Evolutionary conservation across 805 yeast genomes (phyloP), one percentile per base, ranked within the genome.

Genomic region (Ogataea ganodermae): DNA sequence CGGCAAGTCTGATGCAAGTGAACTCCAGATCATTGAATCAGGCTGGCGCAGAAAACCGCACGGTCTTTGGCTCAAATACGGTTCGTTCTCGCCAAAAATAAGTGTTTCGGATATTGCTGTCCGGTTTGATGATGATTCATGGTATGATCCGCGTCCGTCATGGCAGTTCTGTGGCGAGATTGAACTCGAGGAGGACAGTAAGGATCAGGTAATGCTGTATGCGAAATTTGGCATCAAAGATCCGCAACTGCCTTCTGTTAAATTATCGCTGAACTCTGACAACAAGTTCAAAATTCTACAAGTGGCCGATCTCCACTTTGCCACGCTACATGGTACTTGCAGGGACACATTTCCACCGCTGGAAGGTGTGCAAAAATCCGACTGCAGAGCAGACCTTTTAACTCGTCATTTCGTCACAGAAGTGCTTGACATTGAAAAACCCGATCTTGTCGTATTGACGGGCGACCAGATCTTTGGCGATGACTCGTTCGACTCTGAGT

Each of bases 391-490:
- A 0, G 99, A 90, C 63, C 76, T 77, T 1, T 74, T 84, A 39
- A 89, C 98, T 0, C 49, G 77, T 24, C 57, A 63, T 5, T 89
- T 91, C 58, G 59, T 92, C 8, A 71, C 80, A 6, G 63, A 63
- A 17, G 86, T 87, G 0, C 67, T 92, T 38, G 91, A 87, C 46
- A 49, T 75, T 1, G 98, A 94, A 63, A 64, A 75, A 27, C 98
- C 99, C 0, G 91, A 94, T 61, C 65, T 91, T 22, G 94, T 89
- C 0, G 89, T 90, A 0, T 71, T 89, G 48, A 83, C 97, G 0
- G 99, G 99, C 6, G 99, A 92, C 68, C 96, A 89, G 64, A 76
- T 92, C 0, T 88, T 80, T 75, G 98, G 98, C 2, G 83, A 79
- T 33, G 76, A 72, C 37, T 75, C 88, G 0, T 89, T 88, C 7